Conservation (phyloP, 352 stramenopile species). For the Pythium myriotylum region DNA sequence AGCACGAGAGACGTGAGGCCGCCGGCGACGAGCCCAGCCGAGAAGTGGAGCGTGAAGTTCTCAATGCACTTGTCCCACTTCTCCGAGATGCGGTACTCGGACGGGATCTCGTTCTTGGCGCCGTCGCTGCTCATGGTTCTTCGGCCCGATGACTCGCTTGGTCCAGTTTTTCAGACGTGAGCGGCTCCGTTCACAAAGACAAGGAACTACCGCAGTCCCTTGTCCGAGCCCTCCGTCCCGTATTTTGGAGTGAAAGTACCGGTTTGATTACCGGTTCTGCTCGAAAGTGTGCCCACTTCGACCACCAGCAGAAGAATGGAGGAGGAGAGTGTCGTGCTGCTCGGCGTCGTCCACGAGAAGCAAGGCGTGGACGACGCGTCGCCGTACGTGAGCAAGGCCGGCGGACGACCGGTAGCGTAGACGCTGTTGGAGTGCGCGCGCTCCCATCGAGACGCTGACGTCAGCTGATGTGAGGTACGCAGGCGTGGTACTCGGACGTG, state of each 20-base stretch:
- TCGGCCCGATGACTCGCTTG: conserved; percentile 5
- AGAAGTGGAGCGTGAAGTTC: conserved; percentile 89
- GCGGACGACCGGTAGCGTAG: conserved; percentile 63
- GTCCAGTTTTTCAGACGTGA: conserved; percentile 41
- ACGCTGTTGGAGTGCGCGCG: not conserved
- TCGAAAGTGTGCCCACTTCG: conserved; percentile 19
- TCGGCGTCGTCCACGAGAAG: conserved; percentile 70
- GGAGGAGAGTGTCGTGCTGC: conserved; percentile 60
- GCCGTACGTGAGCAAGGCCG: conserved; percentile 77
- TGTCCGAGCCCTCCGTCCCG: conserved; percentile 5
- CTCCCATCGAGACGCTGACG: not conserved
- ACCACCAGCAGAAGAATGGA: conserved; percentile 40
- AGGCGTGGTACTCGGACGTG: conserved; percentile 14
- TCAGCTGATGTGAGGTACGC: not conserved
- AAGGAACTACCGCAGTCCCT: conserved; percentile 22
- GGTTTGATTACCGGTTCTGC: conserved; percentile 18
- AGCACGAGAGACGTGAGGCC: conserved; percentile 83
- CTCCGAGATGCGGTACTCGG: conserved; percentile 89
- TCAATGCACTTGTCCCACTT: conserved; percentile 91
- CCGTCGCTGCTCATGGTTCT: conserved; percentile 24
- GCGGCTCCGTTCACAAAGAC: conserved; percentile 20
- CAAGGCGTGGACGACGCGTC: conserved; percentile 65
- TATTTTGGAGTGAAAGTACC: not conserved
- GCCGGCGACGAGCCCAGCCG: conserved; percentile 74
- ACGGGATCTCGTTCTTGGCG: conserved; percentile 71